These are phyloP conservation scores for Eustoma russellianum DNA, from an alignment of 257 asterid species.

Conservation along the genomic window DNA sequence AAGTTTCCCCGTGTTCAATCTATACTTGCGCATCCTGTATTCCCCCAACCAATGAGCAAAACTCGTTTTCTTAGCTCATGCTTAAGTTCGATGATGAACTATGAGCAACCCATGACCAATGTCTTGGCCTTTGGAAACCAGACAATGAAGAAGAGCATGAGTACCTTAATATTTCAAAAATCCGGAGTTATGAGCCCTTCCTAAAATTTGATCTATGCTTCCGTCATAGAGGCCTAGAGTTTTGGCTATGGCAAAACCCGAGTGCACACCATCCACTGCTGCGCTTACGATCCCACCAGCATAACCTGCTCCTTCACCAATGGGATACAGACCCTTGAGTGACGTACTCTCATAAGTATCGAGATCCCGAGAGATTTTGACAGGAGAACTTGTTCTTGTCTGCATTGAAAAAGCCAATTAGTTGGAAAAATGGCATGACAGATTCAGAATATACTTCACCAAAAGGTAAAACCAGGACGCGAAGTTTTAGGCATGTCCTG, in stretches of 20 bases:
- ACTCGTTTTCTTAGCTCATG: too few species aligned
- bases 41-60: too few species aligned
- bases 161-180: constrained; percentile 39
- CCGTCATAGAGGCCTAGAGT: constrained; percentile 57
- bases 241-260: constrained; percentile 73
- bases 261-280: constrained; percentile 86
- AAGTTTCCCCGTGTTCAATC: too few species aligned
- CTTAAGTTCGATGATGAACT: too few species aligned
- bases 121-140: not conserved
- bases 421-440: not conserved
- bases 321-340: constrained; percentile 71
- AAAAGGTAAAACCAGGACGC: not conserved
- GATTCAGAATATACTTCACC: not conserved
- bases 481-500: not conserved
- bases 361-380: constrained; percentile 56
- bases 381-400: constrained; percentile 95
- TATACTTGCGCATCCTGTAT: too few species aligned
- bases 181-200: constrained; percentile 52
- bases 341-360: constrained; percentile 79
- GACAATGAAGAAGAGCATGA: not conserved
- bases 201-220: constrained; percentile 35
- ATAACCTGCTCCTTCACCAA: constrained; percentile 95
- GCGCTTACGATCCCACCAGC: constrained; percentile 97
- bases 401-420: constrained; percentile 5
- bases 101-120: too few species aligned